These are phyloP conservation scores for Myxozyma kluyveri DNA, from an alignment of 805 yeast genomes.

Conservation along the genomic window DNA sequence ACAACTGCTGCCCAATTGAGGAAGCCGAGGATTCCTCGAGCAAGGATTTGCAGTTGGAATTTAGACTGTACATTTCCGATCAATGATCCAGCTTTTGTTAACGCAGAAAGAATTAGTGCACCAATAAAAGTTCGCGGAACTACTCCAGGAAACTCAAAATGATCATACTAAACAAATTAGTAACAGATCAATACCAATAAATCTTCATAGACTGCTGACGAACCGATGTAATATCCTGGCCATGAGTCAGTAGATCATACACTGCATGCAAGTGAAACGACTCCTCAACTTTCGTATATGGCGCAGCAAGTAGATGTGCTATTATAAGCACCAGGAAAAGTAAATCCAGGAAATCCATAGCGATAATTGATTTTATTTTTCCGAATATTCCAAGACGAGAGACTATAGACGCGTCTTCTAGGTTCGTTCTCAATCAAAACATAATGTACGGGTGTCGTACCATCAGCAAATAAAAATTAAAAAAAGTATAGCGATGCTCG, in stretches of 20 bases:
- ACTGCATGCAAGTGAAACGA: slow-evolving; percentile 88
- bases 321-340: slow-evolving; percentile 48
- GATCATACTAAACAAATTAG: slow-evolving; percentile 56
- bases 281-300: slow-evolving; percentile 91
- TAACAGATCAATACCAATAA: background rate
- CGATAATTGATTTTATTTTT: too few species aligned
- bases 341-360: slow-evolving; percentile 38
- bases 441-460: too few species aligned
- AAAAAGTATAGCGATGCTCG: slow-evolving; percentile 68
- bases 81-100: slow-evolving; percentile 44
- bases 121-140: slow-evolving; percentile 87
- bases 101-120: slow-evolving; percentile 51
- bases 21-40: slow-evolving; percentile 62
- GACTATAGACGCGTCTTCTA: too few species aligned
- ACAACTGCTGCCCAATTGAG: slow-evolving; percentile 56
- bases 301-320: slow-evolving; percentile 57
- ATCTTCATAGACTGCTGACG: background rate
- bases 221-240: slow-evolving; percentile 42
- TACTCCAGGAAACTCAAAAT: slow-evolving; percentile 75
- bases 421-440: too few species aligned
- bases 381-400: too few species aligned
- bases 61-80: slow-evolving; percentile 39
- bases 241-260: slow-evolving; percentile 72
- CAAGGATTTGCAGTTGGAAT: slow-evolving; percentile 39
- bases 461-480: too few species aligned